Evolutionary conservation across 192 early-diverging fungal species (phyloP).

Genomic region (Linnemannia elongata): DNA sequence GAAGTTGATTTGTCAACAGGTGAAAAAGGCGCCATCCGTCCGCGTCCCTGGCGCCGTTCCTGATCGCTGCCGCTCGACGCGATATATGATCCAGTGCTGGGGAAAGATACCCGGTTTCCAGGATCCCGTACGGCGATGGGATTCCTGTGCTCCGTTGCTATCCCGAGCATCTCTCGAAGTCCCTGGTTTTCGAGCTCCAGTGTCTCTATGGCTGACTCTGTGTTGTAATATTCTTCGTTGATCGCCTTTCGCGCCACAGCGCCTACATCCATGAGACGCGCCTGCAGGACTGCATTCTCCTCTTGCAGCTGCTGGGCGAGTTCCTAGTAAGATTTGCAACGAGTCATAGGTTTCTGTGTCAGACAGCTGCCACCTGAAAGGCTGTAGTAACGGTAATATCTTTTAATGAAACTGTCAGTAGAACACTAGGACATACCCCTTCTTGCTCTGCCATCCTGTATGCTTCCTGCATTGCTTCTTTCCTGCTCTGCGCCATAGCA

Average conservation of each 20-base stretch:
- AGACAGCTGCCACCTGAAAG: neutral
- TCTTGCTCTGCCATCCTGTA: conserved; percentile 54
- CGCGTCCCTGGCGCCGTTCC: conserved; percentile 20
- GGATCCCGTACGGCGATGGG: conserved; percentile 12
- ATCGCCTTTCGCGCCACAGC: conserved; percentile 42
- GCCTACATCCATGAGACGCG: conserved; percentile 44
- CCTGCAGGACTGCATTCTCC: conserved; percentile 40
- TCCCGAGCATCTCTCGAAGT: conserved; percentile 44
- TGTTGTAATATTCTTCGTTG: conserved; percentile 51
- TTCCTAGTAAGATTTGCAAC: conserved; percentile 16
- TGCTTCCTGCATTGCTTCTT: conserved; percentile 54
- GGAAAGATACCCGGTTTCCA: conserved; percentile 51
- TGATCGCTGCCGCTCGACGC: conserved; percentile 53
- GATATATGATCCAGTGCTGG: conserved; percentile 48
- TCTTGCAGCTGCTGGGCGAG: conserved; percentile 25
- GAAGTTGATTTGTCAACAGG: neutral
- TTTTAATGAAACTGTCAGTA: neutral
- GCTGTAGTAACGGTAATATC: neutral
- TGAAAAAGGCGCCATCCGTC: neutral
- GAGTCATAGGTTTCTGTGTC: neutral
- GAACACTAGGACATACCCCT: conserved; percentile 26
- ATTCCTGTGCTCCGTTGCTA: conserved; percentile 24
- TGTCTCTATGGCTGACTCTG: conserved; percentile 44
- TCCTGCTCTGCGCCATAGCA: conserved; percentile 53
- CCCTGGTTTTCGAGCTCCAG: conserved; percentile 52